These are phyloP conservation scores for Sporothrix curviconia DNA, from an alignment of 2,329 filamentous ascomycete species.

Conservation along the genomic window DNA sequence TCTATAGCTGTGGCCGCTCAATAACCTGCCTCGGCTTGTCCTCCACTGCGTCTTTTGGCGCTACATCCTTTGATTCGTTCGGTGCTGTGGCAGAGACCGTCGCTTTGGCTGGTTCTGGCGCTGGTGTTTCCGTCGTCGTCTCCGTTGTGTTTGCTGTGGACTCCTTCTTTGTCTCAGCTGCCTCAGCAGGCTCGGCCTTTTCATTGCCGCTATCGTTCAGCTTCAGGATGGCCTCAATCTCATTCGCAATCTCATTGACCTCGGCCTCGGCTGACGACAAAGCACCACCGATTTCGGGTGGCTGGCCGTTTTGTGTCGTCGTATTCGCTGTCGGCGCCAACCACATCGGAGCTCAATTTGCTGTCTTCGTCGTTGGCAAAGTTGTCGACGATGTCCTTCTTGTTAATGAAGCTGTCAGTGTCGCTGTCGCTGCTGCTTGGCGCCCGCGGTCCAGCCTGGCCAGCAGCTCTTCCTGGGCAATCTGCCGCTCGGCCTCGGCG, in stretches of 20 bases:
- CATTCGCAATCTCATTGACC: slow-evolving; percentile 16
- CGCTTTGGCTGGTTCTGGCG: neutral
- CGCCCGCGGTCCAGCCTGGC: slow-evolving; percentile 34
- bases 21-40: neutral
- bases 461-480: slow-evolving; percentile 32
- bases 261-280: slow-evolving; percentile 15
- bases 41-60: neutral
- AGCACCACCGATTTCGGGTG: slow-evolving; percentile 11
- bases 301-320: slow-evolving; percentile 8
- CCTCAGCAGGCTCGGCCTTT: neutral
- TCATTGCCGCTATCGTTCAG: slow-evolving; percentile 8
- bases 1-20: slow-evolving; percentile 10
- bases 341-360: no score
- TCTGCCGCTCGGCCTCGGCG: slow-evolving; percentile 47
- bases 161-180: neutral
- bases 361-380: neutral
- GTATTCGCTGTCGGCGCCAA: neutral
- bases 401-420: neutral
- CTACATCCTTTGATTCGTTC: neutral
- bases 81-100: neutral
- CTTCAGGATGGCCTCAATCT: slow-evolving; percentile 15
- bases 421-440: slow-evolving; percentile 22
- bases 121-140: neutral
- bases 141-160: neutral
- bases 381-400: neutral